Evolutionary conservation across 257 asterid genomes (phyloP).

Genomic region (Asclepias syriaca): DNA sequence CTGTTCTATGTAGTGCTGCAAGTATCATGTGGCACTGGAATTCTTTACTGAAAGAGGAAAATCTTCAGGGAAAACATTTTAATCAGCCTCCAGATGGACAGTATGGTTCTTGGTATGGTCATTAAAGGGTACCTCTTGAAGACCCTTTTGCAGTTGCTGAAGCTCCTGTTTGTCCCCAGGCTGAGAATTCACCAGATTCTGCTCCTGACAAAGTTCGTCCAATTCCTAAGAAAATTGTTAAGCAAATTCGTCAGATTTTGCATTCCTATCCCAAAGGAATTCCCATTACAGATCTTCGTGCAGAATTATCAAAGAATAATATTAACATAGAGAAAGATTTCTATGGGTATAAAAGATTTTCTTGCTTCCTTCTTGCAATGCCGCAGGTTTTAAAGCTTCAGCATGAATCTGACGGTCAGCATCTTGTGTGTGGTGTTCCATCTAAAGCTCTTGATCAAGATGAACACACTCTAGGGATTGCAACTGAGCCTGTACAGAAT

Average conservation of each 20-base stretch:
- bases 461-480: slow-evolving; percentile 24
- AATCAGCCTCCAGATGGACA: slow-evolving; percentile 98
- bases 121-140: slow-evolving; percentile 62
- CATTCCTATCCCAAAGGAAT: slow-evolving; percentile 61
- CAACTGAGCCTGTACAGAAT: slow-evolving; percentile 21
- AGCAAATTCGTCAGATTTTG: slow-evolving; percentile 41
- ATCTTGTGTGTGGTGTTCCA: slow-evolving; percentile 27
- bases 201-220: slow-evolving; percentile 43
- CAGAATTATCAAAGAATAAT: no score
- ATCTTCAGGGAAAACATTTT: slow-evolving; percentile 65
- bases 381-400: slow-evolving; percentile 55
- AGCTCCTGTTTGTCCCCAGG: slow-evolving; percentile 29
- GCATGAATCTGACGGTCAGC: slow-evolving; percentile 31
- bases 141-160: slow-evolving; percentile 56
- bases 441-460: slow-evolving; percentile 31
- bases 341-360: slow-evolving; percentile 63
- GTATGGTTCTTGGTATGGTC: slow-evolving; percentile 82
- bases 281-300: slow-evolving; percentile 46
- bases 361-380: slow-evolving; percentile 73
- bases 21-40: slow-evolving; percentile 97
- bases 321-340: no score
- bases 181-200: slow-evolving; percentile 34
- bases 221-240: slow-evolving; percentile 56
- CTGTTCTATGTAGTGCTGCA: slow-evolving; percentile 82
- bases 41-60: slow-evolving; percentile 66